Conservation (phyloP, 768 basidiomycete species). For the Panellus pusillus region DNA sequence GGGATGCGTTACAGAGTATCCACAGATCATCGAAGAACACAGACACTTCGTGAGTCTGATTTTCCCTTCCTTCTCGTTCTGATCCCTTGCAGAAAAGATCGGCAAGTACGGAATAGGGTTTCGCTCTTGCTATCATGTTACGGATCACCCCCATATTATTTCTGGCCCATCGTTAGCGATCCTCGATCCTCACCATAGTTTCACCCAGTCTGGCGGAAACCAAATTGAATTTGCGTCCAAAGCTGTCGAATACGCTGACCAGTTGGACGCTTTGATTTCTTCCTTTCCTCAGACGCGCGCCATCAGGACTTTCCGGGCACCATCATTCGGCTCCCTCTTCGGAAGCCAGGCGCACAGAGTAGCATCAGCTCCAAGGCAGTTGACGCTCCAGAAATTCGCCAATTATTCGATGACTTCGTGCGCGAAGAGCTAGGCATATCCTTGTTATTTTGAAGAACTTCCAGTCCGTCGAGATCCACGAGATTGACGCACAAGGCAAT, state of each 20-base stretch:
- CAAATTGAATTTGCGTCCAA: constrained; percentile 30
- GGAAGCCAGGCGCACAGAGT: constrained; percentile 29
- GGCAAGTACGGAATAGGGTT: constrained; percentile 57
- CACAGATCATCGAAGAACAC: constrained; percentile 46
- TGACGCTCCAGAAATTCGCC: constrained; percentile 30
- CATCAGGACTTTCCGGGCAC: constrained; percentile 36
- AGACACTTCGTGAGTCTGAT: constrained; percentile 40
- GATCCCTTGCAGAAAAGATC: constrained; percentile 39
- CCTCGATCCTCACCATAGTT: constrained; percentile 41
- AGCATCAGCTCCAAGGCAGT: constrained; percentile 37
- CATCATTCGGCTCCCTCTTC: constrained; percentile 48
- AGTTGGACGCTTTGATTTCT: constrained; percentile 33
- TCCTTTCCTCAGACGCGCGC: constrained; percentile 21
- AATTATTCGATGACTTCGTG: constrained; percentile 43
- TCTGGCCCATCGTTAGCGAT: constrained; percentile 41
- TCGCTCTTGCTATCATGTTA: constrained; percentile 52
- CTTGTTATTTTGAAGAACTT: constrained; percentile 45
- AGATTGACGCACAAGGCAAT: constrained; percentile 33
- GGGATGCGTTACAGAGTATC: constrained; percentile 42
- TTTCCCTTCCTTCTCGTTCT: not conserved
- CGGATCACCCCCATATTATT: constrained; percentile 50
- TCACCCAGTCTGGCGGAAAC: constrained; percentile 31
- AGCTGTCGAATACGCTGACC: constrained; percentile 26
- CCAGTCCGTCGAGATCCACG: constrained; percentile 38
- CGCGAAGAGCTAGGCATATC: constrained; percentile 38